Conservation (phyloP, 768 basidiomycete species). For the Lanmaoa pseudosensibilis region DNA sequence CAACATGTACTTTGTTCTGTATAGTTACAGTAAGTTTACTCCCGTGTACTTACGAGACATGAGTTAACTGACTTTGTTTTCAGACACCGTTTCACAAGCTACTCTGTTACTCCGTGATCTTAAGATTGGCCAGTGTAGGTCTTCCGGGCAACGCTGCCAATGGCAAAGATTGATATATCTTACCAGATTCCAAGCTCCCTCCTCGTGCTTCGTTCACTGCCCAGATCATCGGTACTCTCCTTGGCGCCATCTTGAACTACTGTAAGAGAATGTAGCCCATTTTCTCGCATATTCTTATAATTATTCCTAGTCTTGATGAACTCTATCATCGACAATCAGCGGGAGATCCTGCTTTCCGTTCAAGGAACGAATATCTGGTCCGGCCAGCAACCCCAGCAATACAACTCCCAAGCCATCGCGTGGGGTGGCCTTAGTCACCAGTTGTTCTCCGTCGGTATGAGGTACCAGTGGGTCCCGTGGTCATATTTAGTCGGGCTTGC, state of each 20-base stretch:
- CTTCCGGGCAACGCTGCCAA: neutral
- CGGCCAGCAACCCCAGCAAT: slow-evolving; percentile 31
- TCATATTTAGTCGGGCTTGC: slow-evolving; percentile 34
- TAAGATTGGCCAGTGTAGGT: slow-evolving; percentile 40
- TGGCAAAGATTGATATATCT: slow-evolving; percentile 38
- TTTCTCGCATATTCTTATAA: neutral
- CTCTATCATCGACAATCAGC: slow-evolving; percentile 51
- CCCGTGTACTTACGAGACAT: slow-evolving; percentile 30
- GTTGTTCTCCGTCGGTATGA: slow-evolving; percentile 32
- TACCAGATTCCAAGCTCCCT: slow-evolving; percentile 50
- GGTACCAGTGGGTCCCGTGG: slow-evolving; percentile 43
- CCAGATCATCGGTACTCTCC: slow-evolving; percentile 54
- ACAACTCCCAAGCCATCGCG: slow-evolving; percentile 36
- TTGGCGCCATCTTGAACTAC: slow-evolving; percentile 51
- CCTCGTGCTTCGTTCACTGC: slow-evolving; percentile 64
- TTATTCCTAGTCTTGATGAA: slow-evolving; percentile 55
- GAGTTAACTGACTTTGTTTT: slow-evolving; percentile 36
- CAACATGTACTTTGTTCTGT: slow-evolving; percentile 46
- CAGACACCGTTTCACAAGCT: slow-evolving; percentile 52
- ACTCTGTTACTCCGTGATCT: slow-evolving; percentile 56
- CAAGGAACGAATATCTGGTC: slow-evolving; percentile 49
- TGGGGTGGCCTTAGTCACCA: slow-evolving; percentile 41
- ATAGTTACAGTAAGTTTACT: slow-evolving; percentile 42
- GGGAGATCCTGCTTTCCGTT: slow-evolving; percentile 50
- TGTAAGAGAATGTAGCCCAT: slow-evolving; percentile 24